Base-by-base conservation (phyloP, 768 basidiomycete species). In the Boletus pseudo-olivaceus region DNA sequence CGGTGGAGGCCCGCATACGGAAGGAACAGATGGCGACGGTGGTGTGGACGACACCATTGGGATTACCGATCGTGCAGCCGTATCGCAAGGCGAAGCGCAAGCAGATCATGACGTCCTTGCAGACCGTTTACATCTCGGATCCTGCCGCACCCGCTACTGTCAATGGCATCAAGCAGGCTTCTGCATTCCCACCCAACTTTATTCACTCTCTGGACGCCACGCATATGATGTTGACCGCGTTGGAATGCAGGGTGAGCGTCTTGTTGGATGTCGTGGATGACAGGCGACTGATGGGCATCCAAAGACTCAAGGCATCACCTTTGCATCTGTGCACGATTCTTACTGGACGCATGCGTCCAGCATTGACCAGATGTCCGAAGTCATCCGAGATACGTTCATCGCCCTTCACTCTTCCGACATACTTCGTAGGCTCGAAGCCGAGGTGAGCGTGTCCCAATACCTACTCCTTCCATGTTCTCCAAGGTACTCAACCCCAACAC, bases 171-270 rank as follows among this genome's bases (percentile, higher is more conserved):
- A 97, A 97, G 70, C 96, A 99, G 69, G 90, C 93, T 0, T 84
- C 93, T 15, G 97, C 97, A 1, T 98, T 99, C 84, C 96, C 97
- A 5, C 97, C 97, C 45, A 99, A 99, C 75, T 98, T 96, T 65
- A 93, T 99, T 49, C 97, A 99, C 68, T 92, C 90, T 65, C 78
- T 99, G 29, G 97, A 99, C 69, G 97, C 97, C 2, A 96, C 96
- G 2, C 97, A 99, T 73, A 98, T 99, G 94, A 87, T 98, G 83
- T 73, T 98, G 62, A 97, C 95, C 2, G 94, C 96, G 10, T 78
- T 96, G 44, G 88, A 93, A 60, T 97, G 94, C 70, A 75, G 80
- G 58, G 93, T 91, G 70, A 50, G 86, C 72, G 14, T 20, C 51
- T 26, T 15, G 1, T 27, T 47, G 33, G 7, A 9, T 4, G 23